A percentile compares a stretch with the other conserved stretches of the same genome.
Conservation (phyloP, 148 eudicot species). For the Chenopodium formosanum region DNA sequence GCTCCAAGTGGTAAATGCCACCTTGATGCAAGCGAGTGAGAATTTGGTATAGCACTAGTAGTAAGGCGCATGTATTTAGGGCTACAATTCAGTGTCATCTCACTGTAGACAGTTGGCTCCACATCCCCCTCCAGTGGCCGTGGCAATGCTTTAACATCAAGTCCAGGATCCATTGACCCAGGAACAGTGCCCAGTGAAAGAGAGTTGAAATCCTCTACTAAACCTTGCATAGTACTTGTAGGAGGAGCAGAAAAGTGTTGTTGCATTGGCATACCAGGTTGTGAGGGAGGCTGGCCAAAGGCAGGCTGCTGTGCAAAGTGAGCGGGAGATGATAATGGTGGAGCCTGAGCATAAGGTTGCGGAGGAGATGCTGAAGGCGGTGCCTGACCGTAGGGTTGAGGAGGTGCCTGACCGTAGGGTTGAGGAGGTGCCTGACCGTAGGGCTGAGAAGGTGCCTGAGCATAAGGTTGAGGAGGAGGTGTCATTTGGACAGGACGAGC, state of each 20-base stretch:
- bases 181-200: conserved; percentile 71
- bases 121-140: conserved; percentile 87
- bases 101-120: conserved; percentile 53
- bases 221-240: conserved; percentile 47
- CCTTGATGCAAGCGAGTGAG: conserved; percentile 86
- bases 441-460: conserved; percentile 45
- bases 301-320: no score
- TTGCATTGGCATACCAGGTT: conserved; percentile 43
- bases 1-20: conserved; percentile 99
- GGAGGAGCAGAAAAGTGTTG: conserved; percentile 62
- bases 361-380: neutral
- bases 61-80: conserved; percentile 75
- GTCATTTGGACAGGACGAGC: conserved; percentile 35
- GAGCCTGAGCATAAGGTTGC: conserved; percentile 19
- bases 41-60: conserved; percentile 79
- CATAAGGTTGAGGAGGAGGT: conserved; percentile 51
- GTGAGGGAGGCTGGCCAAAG: conserved; percentile 12
- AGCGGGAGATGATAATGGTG: neutral
- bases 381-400: conserved; percentile 39
- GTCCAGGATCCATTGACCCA: conserved; percentile 82
- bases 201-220: conserved; percentile 80
- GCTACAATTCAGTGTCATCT: conserved; percentile 68
- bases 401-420: conserved; percentile 37
- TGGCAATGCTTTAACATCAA: conserved; percentile 71
- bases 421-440: conserved; percentile 42